Evolutionary conservation across 257 asterid genomes (phyloP).

Genomic region (Solanum sparsipilum): DNA sequence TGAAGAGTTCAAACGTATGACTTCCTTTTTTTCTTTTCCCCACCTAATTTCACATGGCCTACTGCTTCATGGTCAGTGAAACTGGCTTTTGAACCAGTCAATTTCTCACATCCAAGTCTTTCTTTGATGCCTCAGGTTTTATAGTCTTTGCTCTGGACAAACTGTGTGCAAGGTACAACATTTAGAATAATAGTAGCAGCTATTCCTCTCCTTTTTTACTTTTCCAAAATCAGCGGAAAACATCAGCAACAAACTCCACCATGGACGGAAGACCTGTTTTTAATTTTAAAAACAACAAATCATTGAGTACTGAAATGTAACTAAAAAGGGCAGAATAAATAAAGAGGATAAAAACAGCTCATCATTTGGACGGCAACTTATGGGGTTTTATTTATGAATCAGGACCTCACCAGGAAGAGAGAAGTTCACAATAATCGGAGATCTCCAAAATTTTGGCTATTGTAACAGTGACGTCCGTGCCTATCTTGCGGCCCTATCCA

Average conservation of each 20-base stretch:
- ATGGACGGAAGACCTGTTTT: background rate
- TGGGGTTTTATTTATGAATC: constrained; percentile 2
- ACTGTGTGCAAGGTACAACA: constrained; percentile 51
- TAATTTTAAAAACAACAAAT: background rate
- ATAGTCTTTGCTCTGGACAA: constrained; percentile 54
- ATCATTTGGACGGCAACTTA: background rate
- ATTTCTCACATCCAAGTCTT: background rate
- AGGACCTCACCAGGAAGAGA: constrained; percentile 52
- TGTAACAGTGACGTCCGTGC: constrained; percentile 61
- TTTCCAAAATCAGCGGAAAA: background rate
- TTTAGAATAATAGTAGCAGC: background rate
- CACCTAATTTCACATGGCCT: background rate
- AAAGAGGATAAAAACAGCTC: background rate
- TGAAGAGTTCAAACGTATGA: constrained; percentile 68
- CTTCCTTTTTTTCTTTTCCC: background rate
- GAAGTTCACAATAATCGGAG: constrained; percentile 72
- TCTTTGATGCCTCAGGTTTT: constrained; percentile 40
- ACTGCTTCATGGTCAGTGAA: background rate
- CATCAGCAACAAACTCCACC: background rate
- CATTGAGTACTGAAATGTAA: background rate
- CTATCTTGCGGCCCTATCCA: constrained; percentile 42
- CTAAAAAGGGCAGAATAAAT: background rate
- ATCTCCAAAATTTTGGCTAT: constrained; percentile 64
- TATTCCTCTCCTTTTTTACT: background rate
- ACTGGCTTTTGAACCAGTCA: background rate